A percentile compares a stretch with the other conserved stretches of the same genome.
These are phyloP conservation scores for Crithidia thermophila DNA, from an alignment of 208 protist species.

Conservation along the genomic window DNA sequence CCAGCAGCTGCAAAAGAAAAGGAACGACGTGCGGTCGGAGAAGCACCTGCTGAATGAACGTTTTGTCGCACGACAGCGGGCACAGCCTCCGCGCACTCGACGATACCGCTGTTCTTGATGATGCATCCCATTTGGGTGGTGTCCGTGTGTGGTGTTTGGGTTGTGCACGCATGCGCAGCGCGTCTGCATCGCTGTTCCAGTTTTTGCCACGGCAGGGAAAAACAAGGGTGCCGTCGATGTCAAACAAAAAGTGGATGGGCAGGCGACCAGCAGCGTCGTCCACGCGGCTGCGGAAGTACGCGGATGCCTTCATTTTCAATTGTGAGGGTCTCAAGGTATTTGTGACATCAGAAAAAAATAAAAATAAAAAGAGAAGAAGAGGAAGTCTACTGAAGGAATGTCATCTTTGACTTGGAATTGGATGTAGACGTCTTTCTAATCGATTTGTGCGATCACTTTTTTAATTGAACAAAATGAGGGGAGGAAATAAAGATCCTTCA, in stretches of 20 bases:
- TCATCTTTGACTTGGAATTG: too few relatives aligned
- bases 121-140: too few relatives aligned
- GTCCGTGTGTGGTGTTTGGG: too few relatives aligned
- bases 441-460: too few relatives aligned
- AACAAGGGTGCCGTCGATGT: slow-evolving; percentile 66
- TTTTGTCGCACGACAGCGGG: slow-evolving; percentile 1
- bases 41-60: slow-evolving; percentile 18
- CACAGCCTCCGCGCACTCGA: background rate
- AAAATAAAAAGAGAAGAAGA: background rate
- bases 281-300: too few relatives aligned
- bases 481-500: too few relatives aligned
- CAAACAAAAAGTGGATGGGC: slow-evolving; percentile 47
- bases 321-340: too few relatives aligned
- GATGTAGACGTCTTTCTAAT: too few relatives aligned
- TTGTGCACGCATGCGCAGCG: too few relatives aligned
- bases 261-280: slow-evolving; percentile 9
- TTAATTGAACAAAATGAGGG: too few relatives aligned
- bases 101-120: too few relatives aligned
- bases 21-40: slow-evolving; percentile 40
- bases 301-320: too few relatives aligned
- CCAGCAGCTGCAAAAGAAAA: slow-evolving; percentile 32
- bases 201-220: background rate
- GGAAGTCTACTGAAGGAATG: background rate
- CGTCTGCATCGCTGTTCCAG: background rate
- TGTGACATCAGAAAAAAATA: background rate